Percentiles rank a stretch among this genome's conserved stretches.
Conservation (phyloP, 352 stramenopile genomes). For the Blastocystis sp. region DNA sequence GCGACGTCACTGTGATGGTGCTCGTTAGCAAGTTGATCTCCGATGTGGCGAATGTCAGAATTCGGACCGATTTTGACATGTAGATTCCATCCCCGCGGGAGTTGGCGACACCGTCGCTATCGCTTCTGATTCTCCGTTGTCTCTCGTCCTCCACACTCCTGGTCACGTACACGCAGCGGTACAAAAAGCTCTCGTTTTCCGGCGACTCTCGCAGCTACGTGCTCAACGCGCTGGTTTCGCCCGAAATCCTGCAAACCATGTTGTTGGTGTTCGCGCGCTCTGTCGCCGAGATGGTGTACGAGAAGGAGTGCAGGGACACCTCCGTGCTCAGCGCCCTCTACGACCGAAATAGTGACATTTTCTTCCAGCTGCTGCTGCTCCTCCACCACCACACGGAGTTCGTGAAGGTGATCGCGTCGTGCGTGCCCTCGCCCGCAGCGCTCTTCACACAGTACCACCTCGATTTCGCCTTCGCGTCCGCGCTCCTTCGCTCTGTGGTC, state of each 20-base stretch:
- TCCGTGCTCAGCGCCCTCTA: background rate
- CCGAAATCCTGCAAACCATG: background rate
- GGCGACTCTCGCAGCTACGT: background rate
- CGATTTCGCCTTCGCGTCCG: background rate
- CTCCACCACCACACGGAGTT: conserved; percentile 14
- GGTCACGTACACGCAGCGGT: background rate
- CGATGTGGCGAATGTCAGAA: background rate
- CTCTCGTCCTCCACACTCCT: conserved; percentile 3
- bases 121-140: background rate
- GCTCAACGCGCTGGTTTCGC: background rate
- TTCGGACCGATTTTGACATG: background rate
- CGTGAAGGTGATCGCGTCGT: background rate
- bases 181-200: background rate
- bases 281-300: conserved; percentile 3
- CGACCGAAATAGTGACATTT: conserved; percentile 52
- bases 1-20: background rate
- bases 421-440: background rate
- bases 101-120: conserved; percentile 2
- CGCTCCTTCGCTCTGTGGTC: background rate
- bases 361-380: conserved; percentile 39
- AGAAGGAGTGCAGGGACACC: conserved; percentile 5
- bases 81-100: conserved; percentile 59
- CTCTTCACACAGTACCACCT: conserved; percentile 43
- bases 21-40: conserved; percentile 31
- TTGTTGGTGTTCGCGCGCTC: background rate